Base-by-base conservation (phyloP, 768 basidiomycete species). In the Chalciporus piperatus region DNA sequence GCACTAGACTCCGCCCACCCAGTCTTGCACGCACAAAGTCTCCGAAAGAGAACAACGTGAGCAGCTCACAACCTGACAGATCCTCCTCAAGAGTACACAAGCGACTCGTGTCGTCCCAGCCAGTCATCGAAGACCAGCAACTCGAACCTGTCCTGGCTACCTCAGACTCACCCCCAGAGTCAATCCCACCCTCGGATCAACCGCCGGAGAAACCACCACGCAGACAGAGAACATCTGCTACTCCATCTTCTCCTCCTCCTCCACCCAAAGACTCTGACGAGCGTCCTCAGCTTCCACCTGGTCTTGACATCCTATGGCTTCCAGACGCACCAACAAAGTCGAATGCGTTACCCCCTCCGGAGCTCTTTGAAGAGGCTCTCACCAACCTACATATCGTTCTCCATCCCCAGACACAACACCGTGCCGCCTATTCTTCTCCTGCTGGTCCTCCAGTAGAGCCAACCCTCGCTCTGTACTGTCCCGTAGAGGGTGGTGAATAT, bases 391-490 rank as follows among this genome's bases (percentile, higher is more conserved):
- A 85, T 51, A 82, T 93, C 52, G 79, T 86, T 4, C 73, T 93
- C 30, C 90, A 91, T 67, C 89, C 92, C 2, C 83, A 89, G 67
- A 86, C 84, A 5, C 91, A 93, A 64, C 82, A 89, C 56, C 78
- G 82, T 17, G 84, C 89, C 12, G 73, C 82, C 0, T 85, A 84
- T 68, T 52, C 81, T 13, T 71, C 85, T 10, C 67, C 75, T 3
- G 63, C 77, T 6, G 81, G 79, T 14, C 74, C 81, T 23, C 77
- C 80, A 0, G 60, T 81, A 27, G 92, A 94, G 64, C 92, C 92
- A 4, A 90, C 89, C 0, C 72, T 95, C n/a, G 89, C 83, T 0
- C 69, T 95, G 5, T 92, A 90, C 67, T 92, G 89, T 56, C 95
- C 94, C 6, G 39, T 65, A 42, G 86, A 89, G 66, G 94, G 94